Evolutionary conservation across 1,139 yeast genomes (phyloP).

Genomic region (Dujonia santamariae): DNA sequence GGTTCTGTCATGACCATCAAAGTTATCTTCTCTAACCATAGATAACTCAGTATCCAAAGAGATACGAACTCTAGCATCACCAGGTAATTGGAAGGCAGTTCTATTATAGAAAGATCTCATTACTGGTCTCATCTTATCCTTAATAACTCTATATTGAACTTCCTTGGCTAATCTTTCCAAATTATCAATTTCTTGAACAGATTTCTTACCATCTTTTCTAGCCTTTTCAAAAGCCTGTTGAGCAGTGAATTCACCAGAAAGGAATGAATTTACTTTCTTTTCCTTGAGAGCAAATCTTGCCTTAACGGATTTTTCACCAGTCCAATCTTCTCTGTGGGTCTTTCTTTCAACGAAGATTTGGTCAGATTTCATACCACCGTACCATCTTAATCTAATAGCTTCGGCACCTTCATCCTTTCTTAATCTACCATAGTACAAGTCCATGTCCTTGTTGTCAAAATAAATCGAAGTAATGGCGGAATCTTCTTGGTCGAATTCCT

Average conservation of each 20-base stretch:
- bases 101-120: conserved; percentile 95
- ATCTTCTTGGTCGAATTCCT: conserved; percentile 92
- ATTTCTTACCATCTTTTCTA: conserved; percentile 88
- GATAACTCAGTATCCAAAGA: conserved; percentile 93
- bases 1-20: conserved; percentile 89
- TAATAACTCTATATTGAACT: conserved; percentile 83
- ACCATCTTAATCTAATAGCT: conserved; percentile 97
- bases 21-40: conserved; percentile 96
- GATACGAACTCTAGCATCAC: conserved; percentile 97
- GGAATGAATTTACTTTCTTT: conserved; percentile 79
- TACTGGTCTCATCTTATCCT: conserved; percentile 85
- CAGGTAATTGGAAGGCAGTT: conserved; percentile 98
- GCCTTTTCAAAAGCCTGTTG: conserved; percentile 87
- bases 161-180: conserved; percentile 90
- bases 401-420: conserved; percentile 98
- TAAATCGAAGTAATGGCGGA: conserved; percentile 95
- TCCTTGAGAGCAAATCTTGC: conserved; percentile 94
- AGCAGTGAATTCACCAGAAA: conserved; percentile 82
- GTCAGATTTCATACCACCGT: conserved; percentile 94
- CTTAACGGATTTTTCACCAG: conserved; percentile 97
- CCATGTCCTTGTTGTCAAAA: conserved; percentile 85
- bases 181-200: conserved; percentile 82
- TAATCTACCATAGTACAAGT: conserved; percentile 88
- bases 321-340: conserved; percentile 99
- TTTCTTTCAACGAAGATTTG: conserved; percentile 94